Evolutionary conservation across 2,329 filamentous ascomycete genomes (phyloP).

Genomic region (Penicillium sp.): DNA sequence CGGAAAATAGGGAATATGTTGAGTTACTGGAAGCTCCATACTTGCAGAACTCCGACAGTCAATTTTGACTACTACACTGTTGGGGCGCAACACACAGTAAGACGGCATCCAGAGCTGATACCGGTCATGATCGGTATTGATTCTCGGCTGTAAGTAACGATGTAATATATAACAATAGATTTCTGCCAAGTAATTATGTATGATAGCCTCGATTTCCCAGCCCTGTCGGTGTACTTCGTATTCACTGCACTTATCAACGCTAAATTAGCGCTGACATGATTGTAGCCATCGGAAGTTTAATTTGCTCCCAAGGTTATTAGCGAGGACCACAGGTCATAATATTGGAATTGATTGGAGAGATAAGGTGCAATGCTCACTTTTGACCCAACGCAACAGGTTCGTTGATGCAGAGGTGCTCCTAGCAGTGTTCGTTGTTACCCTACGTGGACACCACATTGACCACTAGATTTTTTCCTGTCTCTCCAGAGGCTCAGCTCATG

Average conservation of each 20-base stretch:
- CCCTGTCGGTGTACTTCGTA: neutral
- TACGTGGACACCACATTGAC: neutral
- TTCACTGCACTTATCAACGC: neutral
- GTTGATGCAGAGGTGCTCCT: neutral
- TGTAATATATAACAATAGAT: neutral
- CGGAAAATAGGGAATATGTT: neutral
- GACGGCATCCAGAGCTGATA: neutral
- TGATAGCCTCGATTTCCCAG: neutral
- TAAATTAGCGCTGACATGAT: neutral
- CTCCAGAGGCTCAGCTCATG: slow-evolving; percentile 6
- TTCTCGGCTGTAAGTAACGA: neutral
- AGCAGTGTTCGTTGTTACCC: neutral
- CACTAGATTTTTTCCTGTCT: neutral
- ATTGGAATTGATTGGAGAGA: neutral
- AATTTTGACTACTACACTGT: neutral
- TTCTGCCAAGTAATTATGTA: neutral
- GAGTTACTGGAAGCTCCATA: neutral
- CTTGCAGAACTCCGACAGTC: neutral
- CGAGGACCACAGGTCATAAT: neutral
- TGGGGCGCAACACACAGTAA: neutral
- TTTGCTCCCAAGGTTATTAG: neutral
- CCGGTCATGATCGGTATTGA: neutral
- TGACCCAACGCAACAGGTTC: neutral
- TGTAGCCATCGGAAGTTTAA: neutral
- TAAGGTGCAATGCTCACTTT: slow-evolving; percentile 2